phyloP scores from a whole-genome alignment of 805 yeast genomes.

The Starmerella lactis-condensi region DNA sequence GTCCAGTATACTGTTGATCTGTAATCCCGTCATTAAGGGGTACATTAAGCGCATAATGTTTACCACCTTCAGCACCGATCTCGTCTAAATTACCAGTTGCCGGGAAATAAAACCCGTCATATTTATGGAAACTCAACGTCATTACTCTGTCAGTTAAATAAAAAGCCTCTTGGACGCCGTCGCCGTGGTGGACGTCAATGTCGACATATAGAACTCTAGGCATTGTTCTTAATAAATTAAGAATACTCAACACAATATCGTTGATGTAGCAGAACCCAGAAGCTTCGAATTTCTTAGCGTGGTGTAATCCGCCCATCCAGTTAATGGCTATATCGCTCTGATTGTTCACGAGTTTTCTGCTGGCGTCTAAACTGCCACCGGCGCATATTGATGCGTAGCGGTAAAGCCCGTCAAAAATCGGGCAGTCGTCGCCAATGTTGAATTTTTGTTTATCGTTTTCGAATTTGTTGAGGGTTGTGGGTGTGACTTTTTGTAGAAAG shows the following conservation, averaged over 20 bases:
- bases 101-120: constrained; percentile 77
- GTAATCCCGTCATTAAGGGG: constrained; percentile 88
- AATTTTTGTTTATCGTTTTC: constrained; percentile 44
- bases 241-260: constrained; percentile 71
- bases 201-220: constrained; percentile 78
- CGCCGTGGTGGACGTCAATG: constrained; percentile 86
- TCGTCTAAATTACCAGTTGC: constrained; percentile 81
- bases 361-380: constrained; percentile 82
- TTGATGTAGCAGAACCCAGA: constrained; percentile 82
- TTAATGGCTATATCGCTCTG: constrained; percentile 83
- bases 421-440: constrained; percentile 87
- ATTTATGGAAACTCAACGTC: constrained; percentile 81
- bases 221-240: constrained; percentile 60
- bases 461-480: constrained; percentile 46
- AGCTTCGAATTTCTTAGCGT: constrained; percentile 78
- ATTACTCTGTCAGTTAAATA: constrained; percentile 80
- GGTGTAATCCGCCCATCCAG: constrained; percentile 87
- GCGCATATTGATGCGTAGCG: constrained; percentile 70
- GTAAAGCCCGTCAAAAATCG: constrained; percentile 85
- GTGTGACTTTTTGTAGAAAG: constrained; percentile 58
- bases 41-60: constrained; percentile 66
- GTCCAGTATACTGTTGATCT: constrained; percentile 50
- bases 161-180: constrained; percentile 88
- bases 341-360: constrained; percentile 60
- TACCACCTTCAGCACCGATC: constrained; percentile 68